A percentile compares a stretch with the other conserved stretches of the same genome.
phyloP scores from a whole-genome alignment of 2,329 filamentous ascomycete genomes.

The Zarea fungicola region DNA sequence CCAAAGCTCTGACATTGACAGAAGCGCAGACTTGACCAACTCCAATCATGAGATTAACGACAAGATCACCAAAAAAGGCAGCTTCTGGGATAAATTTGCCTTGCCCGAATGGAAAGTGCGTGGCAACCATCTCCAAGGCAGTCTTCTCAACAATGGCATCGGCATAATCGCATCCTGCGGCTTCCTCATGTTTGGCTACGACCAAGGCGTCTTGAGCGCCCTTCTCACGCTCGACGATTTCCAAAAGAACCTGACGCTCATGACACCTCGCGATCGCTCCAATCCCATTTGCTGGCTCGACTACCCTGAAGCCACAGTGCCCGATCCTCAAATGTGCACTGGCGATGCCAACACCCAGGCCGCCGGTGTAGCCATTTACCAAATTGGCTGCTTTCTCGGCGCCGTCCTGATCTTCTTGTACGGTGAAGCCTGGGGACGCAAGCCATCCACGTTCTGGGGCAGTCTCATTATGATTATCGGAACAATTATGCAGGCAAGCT shows the following conservation, averaged over 20 bases:
- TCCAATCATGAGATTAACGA: not conserved
- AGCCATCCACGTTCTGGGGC: conserved; percentile 28
- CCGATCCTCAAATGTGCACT: conserved; percentile 20
- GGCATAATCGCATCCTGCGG: conserved; percentile 9
- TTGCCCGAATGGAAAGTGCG: conserved; percentile 18
- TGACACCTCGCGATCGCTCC: conserved; percentile 22
- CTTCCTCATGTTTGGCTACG: conserved; percentile 21
- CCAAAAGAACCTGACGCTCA: conserved; percentile 21
- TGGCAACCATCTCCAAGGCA: conserved; percentile 5
- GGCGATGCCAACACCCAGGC: conserved; percentile 25
- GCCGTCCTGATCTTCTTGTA: conserved; percentile 25
- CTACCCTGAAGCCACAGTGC: conserved; percentile 13
- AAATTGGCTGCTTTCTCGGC: conserved; percentile 25
- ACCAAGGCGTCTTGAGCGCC: conserved; percentile 25
- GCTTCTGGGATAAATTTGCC: conserved; percentile 18
- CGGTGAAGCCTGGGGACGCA: conserved; percentile 26
- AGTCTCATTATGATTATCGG: conserved; percentile 27
- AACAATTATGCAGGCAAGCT: conserved; percentile 22
- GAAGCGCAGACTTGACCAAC: not conserved
- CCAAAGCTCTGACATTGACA: not conserved
- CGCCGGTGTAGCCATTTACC: conserved; percentile 24
- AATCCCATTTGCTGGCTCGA: conserved; percentile 23
- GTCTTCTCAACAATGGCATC: conserved; percentile 3
- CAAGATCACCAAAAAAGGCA: not conserved
- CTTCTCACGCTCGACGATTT: conserved; percentile 25